Conservation (phyloP, 73 alveolate genomes). For the Symbiodinium natans region DNA sequence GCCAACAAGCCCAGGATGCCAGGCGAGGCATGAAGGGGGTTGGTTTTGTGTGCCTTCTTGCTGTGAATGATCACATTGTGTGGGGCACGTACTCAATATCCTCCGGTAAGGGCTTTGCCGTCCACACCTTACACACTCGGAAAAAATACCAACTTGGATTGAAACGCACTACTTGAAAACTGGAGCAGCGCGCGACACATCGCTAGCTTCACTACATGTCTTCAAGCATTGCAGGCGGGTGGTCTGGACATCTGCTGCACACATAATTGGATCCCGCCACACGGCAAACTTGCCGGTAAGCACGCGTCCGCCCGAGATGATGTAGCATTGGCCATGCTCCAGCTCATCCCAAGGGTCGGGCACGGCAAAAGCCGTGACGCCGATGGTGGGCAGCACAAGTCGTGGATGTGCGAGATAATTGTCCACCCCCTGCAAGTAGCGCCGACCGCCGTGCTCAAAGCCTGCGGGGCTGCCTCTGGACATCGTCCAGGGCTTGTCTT, state of each 20-base stretch:
- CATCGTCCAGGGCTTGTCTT: neutral
- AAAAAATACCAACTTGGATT: neutral
- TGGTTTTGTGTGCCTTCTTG: neutral
- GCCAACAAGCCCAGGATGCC: neutral
- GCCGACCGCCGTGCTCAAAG: constrained; percentile 1
- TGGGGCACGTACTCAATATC: neutral
- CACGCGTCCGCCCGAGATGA: neutral
- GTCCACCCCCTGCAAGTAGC: neutral
- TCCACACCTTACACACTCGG: constrained; percentile 8
- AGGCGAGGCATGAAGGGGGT: neutral
- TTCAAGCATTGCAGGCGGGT: neutral
- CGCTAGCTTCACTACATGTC: neutral
- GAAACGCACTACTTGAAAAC: neutral
- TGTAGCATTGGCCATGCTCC: neutral
- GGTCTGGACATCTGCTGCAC: neutral
- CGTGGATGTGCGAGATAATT: neutral
- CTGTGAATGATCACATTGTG: constrained; percentile 4
- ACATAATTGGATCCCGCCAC: neutral
- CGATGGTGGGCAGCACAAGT: neutral
- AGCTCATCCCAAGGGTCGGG: neutral
- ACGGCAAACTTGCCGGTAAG: neutral
- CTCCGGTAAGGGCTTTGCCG: constrained; percentile 1
- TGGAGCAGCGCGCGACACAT: neutral
- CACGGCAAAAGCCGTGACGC: neutral
- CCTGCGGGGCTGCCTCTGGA: constrained; percentile 8